Conservation (phyloP, 768 basidiomycete species). For the Favolaschia claudopus region DNA sequence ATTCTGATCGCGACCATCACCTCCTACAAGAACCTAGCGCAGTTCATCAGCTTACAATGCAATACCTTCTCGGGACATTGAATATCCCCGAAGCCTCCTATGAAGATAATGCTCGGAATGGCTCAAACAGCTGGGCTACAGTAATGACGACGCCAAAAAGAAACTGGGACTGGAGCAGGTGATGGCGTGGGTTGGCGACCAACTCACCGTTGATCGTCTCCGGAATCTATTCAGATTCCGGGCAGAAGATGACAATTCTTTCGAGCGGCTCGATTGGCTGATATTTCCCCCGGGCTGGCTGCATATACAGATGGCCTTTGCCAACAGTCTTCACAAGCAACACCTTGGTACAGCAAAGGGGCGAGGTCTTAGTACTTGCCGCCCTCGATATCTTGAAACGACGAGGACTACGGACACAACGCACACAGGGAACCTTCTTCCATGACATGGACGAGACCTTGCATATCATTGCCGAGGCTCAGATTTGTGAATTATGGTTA, state of each 20-base stretch:
- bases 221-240: constrained; percentile 45
- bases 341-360: constrained; percentile 42
- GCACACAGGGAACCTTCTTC: constrained; percentile 41
- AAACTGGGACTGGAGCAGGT: constrained; percentile 31
- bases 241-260: constrained; percentile 46
- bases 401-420: constrained; percentile 35
- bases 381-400: constrained; percentile 39
- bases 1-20: constrained; percentile 23
- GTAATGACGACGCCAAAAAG: constrained; percentile 29
- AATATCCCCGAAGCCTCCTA: constrained; percentile 50
- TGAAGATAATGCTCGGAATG: constrained; percentile 43
- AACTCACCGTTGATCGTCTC: constrained; percentile 47
- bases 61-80: constrained; percentile 45
- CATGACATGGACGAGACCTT: constrained; percentile 46
- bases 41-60: constrained; percentile 35
- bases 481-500: constrained; percentile 43
- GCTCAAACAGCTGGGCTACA: constrained; percentile 36
- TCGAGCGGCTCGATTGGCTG: constrained; percentile 46
- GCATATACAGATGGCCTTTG: constrained; percentile 48
- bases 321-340: constrained; percentile 49
- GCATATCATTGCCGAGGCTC: constrained; percentile 44
- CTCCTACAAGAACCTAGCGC: constrained; percentile 30
- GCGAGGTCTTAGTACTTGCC: constrained; percentile 35
- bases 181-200: constrained; percentile 42
- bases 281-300: constrained; percentile 48